Base-by-base conservation (phyloP, 1,139 yeast species). In the Wickerhamiella pararugosa region DNA sequence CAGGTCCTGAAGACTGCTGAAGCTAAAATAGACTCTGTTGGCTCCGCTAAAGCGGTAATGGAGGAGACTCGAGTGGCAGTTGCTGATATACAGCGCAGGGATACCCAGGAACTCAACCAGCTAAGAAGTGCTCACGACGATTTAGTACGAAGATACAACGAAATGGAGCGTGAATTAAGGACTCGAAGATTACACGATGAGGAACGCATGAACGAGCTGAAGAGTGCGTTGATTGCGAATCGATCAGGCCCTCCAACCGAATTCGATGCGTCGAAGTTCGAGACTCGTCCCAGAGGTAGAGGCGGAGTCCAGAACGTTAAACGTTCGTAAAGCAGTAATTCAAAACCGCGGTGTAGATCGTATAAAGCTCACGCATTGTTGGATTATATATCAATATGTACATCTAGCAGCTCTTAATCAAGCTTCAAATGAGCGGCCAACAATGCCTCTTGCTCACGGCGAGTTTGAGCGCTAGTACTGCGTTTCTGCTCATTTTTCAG, bases 401-500 rank as follows among this genome's bases (percentile, higher is more conserved):
- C 30, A 34, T 15, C 21, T 36, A 36, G 29, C 29, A 31, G 15
- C 40, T 31, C 21, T 11, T 32, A 15, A 15, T 37, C 32, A 4
- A 38, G 25, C 25, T 38, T 38, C 32, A 38, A 29, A 33, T n/a
- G 33, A 27, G 26, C 10, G 28, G 36, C 36, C 10, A 40, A 7
- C 4, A 32, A 9, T 9, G 28, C 21, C 9, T 36, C 39, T 7
- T 40, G 25, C 9, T 26, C 30, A 7, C 32, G 29, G 10, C 10
- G 9, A 28, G 49, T 36, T 10, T 25, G 37, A 9, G 33, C 27
- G 15, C 44, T 26, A 51, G 52, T 47, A 42, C 62, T 61, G 47
- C 50, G 57, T 36, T 49, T 55, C 58, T 61, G 71, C 52, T 52
- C 60, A 55, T 61, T 67, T 44, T 52, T 57, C 64, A 66, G 68